Evolutionary conservation across 192 early-diverging fungal species (phyloP).

Genomic region (Coemansia asiatica): DNA sequence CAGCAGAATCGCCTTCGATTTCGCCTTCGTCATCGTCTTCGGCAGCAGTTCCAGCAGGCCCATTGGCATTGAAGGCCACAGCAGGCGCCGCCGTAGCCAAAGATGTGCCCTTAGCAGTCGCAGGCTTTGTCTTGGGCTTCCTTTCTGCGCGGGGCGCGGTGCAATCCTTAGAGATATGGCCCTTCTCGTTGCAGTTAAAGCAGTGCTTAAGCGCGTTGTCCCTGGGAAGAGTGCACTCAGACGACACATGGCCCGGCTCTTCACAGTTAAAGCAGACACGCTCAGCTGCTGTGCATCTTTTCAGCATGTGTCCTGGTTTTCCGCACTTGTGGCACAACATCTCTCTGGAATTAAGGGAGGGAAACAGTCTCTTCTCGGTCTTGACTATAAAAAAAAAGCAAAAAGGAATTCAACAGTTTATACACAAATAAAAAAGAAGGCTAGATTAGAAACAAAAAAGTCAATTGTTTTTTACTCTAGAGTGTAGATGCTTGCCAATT

Average conservation of each 20-base stretch:
- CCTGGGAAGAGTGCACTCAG: slow-evolving; percentile 46
- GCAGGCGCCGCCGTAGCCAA: slow-evolving; percentile 2
- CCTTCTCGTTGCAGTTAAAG: slow-evolving; percentile 55
- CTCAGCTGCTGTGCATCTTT: slow-evolving; percentile 16
- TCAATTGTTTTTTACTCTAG: no score
- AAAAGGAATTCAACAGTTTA: neutral
- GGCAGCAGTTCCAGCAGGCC: neutral
- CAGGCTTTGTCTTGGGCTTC: slow-evolving; percentile 4
- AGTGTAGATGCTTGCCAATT: no score
- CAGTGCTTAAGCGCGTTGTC: slow-evolving; percentile 41
- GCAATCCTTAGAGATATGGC: slow-evolving; percentile 54
- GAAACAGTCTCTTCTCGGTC: slow-evolving; percentile 4
- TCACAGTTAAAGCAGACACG: slow-evolving; percentile 56
- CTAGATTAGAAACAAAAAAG: no score
- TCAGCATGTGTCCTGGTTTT: slow-evolving; percentile 34
- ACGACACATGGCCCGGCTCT: slow-evolving; percentile 48
- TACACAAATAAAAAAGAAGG: no score
- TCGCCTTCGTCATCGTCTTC: slow-evolving; percentile 2
- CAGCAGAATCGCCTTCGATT: neutral
- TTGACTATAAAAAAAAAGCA: neutral
- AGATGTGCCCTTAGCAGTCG: neutral
- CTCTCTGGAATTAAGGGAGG: slow-evolving; percentile 9
- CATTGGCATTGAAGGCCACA: slow-evolving; percentile 1
- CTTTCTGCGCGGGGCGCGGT: slow-evolving; percentile 19
- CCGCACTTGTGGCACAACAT: slow-evolving; percentile 52